Conservation (phyloP, 2,329 filamentous ascomycete genomes). For the Pleurostoma richardsiae region DNA sequence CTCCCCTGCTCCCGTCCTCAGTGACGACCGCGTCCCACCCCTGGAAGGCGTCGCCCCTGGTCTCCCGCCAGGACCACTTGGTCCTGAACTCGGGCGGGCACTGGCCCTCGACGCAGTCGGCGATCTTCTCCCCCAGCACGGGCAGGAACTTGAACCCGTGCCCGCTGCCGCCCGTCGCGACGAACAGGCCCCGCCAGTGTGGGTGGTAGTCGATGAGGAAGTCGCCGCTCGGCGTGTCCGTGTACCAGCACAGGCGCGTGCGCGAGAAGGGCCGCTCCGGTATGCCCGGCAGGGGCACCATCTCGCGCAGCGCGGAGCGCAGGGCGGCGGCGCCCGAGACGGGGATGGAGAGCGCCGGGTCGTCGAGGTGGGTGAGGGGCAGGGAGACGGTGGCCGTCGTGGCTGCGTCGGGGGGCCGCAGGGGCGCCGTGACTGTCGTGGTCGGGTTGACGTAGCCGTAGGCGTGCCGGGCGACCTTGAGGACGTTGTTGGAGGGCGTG, state of each 20-base stretch:
- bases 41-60: conserved; percentile 24
- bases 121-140: conserved; percentile 57
- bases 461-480: conserved; percentile 67
- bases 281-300: conserved; percentile 53
- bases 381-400: conserved; percentile 22
- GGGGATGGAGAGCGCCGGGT: conserved; percentile 44
- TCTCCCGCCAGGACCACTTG: conserved; percentile 62
- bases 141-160: conserved; percentile 68
- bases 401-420: conserved; percentile 6
- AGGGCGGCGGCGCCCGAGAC: conserved; percentile 57
- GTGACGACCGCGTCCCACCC: conserved; percentile 36
- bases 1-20: conserved; percentile 49
- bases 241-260: conserved; percentile 71
- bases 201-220: conserved; percentile 70
- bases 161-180: conserved; percentile 59
- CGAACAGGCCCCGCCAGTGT: conserved; percentile 49
- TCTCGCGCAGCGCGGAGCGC: conserved; percentile 52
- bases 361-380: conserved; percentile 43
- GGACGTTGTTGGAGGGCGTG: conserved; percentile 54
- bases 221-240: conserved; percentile 66
- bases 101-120: conserved; percentile 45
- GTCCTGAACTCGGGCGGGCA: conserved; percentile 44
- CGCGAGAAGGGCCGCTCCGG: conserved; percentile 54
- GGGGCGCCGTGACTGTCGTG: conserved; percentile 9
- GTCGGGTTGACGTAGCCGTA: conserved; percentile 61